Percentiles rank a stretch among this genome's conserved stretches.
These are phyloP conservation scores for Neofusicoccum sp. DNA, from an alignment of 2,329 filamentous ascomycete species.

Conservation along the genomic window DNA sequence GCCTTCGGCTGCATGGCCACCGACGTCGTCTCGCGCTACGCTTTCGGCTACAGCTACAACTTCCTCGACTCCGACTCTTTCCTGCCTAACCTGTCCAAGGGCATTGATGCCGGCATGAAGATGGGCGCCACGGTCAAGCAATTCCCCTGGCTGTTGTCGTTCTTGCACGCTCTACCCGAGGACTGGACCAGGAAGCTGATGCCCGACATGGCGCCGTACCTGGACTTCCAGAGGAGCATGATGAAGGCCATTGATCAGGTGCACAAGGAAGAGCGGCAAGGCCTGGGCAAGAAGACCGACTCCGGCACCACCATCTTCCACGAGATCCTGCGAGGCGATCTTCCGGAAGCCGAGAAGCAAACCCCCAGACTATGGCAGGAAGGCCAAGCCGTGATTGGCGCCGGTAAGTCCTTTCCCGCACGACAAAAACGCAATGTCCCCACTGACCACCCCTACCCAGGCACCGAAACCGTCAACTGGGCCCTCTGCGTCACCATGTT, in stretches of 20 bases:
- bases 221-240: constrained; percentile 19
- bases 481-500: constrained; percentile 36
- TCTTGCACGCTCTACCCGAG: constrained; percentile 11
- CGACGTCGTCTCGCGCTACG: constrained; percentile 26
- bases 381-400: constrained; percentile 20
- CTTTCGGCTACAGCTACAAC: constrained; percentile 23
- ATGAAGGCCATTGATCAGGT: constrained; percentile 13
- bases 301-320: constrained; percentile 19
- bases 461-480: constrained; percentile 39
- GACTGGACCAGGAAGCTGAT: not conserved
- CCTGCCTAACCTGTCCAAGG: constrained; percentile 23
- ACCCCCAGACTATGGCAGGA: constrained; percentile 18
- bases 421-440: not conserved
- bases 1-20: constrained; percentile 23
- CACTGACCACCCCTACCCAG: constrained; percentile 30
- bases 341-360: constrained; percentile 19
- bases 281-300: not conserved
- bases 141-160: constrained; percentile 22
- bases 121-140: constrained; percentile 22
- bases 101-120: constrained; percentile 21
- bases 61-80: constrained; percentile 22
- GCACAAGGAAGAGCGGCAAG: constrained; percentile 1
- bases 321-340: constrained; percentile 19
- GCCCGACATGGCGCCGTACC: constrained; percentile 19
- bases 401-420: constrained; percentile 16